Percentiles rank a stretch among this genome's conserved stretches.
These are phyloP conservation scores for Talaromyces rugulosus DNA, from an alignment of 2,329 filamentous ascomycete species.

Conservation along the genomic window DNA sequence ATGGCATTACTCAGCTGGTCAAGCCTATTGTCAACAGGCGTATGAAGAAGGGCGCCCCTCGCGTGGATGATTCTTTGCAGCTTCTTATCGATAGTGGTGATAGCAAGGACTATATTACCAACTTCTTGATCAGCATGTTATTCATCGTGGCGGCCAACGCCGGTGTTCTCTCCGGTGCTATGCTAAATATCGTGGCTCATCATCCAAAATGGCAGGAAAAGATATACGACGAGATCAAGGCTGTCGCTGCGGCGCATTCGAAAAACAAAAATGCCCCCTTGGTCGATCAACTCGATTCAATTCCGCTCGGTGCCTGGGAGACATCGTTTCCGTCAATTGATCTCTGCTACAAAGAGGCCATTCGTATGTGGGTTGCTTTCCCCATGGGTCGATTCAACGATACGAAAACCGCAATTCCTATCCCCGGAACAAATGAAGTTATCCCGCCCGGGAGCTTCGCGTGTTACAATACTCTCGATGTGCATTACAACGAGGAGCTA, in stretches of 20 bases:
- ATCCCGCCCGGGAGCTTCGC: conserved; percentile 2
- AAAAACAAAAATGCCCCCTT: conserved; percentile 5
- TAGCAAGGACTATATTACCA: conserved; percentile 4
- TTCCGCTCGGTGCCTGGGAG: conserved; percentile 9
- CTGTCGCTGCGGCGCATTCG: background rate
- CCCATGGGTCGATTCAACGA: conserved; percentile 1
- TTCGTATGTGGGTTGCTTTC: conserved; percentile 8
- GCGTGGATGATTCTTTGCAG: conserved; percentile 4
- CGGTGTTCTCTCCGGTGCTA: conserved; percentile 1
- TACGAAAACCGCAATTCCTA: background rate
- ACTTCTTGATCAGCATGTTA: conserved; percentile 7
- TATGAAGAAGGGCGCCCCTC: background rate
- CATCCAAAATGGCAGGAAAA: conserved; percentile 8
- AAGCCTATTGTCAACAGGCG: conserved; percentile 4
- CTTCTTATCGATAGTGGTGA: conserved; percentile 6
- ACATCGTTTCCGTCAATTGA: conserved; percentile 3
- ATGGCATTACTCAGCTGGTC: background rate
- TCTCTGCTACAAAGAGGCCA: conserved; percentile 5
- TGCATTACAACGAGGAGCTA: conserved; percentile 3
- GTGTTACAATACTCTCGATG: conserved; percentile 1
- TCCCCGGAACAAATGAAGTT: conserved; percentile 2
- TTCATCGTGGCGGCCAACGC: conserved; percentile 3
- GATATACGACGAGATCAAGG: conserved; percentile 8
- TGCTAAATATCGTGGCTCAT: conserved; percentile 5
- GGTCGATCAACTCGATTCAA: conserved; percentile 7